Evolutionary conservation across 495 filamentous ascomycete species (phyloP), one percentile per base, ranked within the genome.

Genomic region (Aspergillus bridgeri): DNA sequence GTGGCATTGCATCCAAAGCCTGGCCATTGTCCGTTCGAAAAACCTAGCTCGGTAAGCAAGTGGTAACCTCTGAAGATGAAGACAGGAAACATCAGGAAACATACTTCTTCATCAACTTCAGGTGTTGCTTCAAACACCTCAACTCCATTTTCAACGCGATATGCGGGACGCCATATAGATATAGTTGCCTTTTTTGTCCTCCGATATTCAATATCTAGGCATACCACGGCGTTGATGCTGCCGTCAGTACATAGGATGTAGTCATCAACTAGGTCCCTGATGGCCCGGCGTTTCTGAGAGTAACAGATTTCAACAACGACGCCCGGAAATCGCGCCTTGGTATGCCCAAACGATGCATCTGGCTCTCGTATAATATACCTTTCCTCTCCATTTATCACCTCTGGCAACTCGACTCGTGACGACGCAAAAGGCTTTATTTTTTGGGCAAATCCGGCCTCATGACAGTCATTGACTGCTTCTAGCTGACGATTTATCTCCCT

Each of bases 301-400:
- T 74, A 72, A 59, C 69, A 65, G 23, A 72, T 61, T 63, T 74
- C 69, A 43, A 72, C 64, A 23, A 72, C 59, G 24, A 74, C 64
- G 33, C 69, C 64, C 38, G 64, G 67, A 56, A 60, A 70, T 49
- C 52, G 54, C 54, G 71, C 61, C 42, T 63, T 48, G 11, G 18
- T 9, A 59, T 72, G 68, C 21, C 42, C 60, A 54, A 71, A 74
- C 47, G 62, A 65, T 48, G 67, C 53, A 59, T 73, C 69, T 60
- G 65, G 70, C 50, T 61, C 61, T 21, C 66, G 60, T 60, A 58
- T 60, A 38, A 59, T 64, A 59, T 60, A 56, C 22, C 22, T 51
- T 27, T 25, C 20, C 19, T 52, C 25, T 52, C 42, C 48, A 51
- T 60, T 47, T 49, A 48, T 38, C 49, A 54, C 55, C 5, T 60